Evolutionary conservation across 768 basidiomycete species (phyloP).

Genomic region (Tylopilus balloui): DNA sequence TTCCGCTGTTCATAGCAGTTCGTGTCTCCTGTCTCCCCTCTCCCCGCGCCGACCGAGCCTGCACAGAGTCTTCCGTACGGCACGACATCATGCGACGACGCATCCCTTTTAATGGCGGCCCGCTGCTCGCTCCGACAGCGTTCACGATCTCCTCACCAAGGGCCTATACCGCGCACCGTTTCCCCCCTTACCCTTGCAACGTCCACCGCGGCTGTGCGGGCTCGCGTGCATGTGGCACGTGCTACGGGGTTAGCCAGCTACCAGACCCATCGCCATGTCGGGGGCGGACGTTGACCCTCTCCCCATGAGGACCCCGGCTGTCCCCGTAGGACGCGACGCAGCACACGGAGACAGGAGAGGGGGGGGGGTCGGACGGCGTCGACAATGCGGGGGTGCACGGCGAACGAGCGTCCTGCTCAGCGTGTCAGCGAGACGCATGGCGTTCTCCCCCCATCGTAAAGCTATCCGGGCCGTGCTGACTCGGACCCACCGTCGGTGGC

Average conservation of each 20-base stretch:
- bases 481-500: too few species aligned
- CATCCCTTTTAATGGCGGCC: conserved; percentile 11
- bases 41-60: conserved; percentile 17
- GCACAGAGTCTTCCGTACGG: conserved; percentile 28
- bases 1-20: too few species aligned
- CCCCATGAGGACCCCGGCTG: too few species aligned
- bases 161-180: conserved; percentile 33
- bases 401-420: too few species aligned
- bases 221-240: conserved; percentile 32
- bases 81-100: conserved; percentile 29
- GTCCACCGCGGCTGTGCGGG: conserved; percentile 30
- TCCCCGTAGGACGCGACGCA: too few species aligned
- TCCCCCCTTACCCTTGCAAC: conserved; percentile 30
- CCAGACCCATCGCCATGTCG: background rate
- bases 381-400: too few species aligned
- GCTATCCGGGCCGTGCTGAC: too few species aligned
- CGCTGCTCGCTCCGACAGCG: conserved; percentile 33
- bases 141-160: conserved; percentile 27
- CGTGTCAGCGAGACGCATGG: too few species aligned
- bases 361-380: too few species aligned
- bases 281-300: too few species aligned
- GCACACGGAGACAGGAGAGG: too few species aligned
- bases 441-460: too few species aligned
- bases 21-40: conserved; percentile 8
- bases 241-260: conserved; percentile 31